Evolutionary conservation across 805 yeast genomes (phyloP).

Genomic region (Ogataea nitratoaversa): DNA sequence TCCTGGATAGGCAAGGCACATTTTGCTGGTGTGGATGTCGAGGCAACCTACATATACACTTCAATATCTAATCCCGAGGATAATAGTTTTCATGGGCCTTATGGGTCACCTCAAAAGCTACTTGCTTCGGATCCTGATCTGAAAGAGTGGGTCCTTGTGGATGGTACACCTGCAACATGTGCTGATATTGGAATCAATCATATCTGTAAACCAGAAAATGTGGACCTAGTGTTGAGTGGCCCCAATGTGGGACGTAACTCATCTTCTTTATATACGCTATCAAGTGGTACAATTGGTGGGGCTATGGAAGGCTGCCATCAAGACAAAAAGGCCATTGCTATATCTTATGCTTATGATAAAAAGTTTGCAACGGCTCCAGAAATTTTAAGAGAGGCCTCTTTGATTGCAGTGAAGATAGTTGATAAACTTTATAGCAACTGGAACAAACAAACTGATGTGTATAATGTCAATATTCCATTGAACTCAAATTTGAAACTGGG

Average conservation of each 20-base stretch:
- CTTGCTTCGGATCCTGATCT: conserved; percentile 34
- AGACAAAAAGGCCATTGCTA: conserved; percentile 68
- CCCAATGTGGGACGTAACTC: conserved; percentile 96
- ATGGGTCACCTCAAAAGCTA: conserved; percentile 44
- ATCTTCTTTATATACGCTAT: conserved; percentile 78
- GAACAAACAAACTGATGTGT: conserved; percentile 59
- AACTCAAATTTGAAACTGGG: conserved; percentile 46
- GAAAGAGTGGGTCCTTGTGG: conserved; percentile 82
- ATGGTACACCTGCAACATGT: conserved; percentile 96
- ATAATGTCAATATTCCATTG: conserved; percentile 82
- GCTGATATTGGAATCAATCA: conserved; percentile 86
- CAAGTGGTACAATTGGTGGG: conserved; percentile 96
- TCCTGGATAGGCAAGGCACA: conserved; percentile 98
- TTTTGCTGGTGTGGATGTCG: conserved; percentile 68
- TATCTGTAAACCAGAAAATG: conserved; percentile 48
- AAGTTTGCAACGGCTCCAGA: conserved; percentile 43
- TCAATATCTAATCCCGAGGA: conserved; percentile 40
- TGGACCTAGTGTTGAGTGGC: conserved; percentile 88
- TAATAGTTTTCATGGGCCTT: conserved; percentile 66
- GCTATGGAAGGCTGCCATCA: conserved; percentile 88
- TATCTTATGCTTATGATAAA: conserved; percentile 77
- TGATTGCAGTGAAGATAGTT: conserved; percentile 60
- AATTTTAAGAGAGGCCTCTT: conserved; percentile 60
- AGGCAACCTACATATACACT: conserved; percentile 63
- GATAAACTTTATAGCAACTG: conserved; percentile 56